These are phyloP conservation scores for Zygoascus ofunaensis DNA, from an alignment of 805 yeast genomes.

Conservation along the genomic window DNA sequence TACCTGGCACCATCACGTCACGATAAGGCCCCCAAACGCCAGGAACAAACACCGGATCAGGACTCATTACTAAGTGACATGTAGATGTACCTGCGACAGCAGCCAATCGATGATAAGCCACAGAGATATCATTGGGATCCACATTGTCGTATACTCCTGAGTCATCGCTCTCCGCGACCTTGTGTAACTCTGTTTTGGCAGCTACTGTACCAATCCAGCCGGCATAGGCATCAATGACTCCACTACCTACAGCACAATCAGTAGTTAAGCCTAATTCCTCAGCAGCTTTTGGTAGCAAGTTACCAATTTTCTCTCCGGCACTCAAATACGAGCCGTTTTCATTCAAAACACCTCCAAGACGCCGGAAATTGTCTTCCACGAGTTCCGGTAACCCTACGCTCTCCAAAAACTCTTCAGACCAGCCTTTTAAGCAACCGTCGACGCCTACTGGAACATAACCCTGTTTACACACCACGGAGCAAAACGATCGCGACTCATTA, in stretches of 20 bases:
- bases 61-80: constrained; percentile 84
- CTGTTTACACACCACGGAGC: constrained; percentile 92
- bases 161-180: constrained; percentile 17
- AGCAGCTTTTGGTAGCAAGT: constrained; percentile 58
- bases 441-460: constrained; percentile 91
- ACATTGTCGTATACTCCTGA: no score
- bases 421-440: constrained; percentile 75
- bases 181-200: constrained; percentile 56
- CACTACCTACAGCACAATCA: constrained; percentile 79
- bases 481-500: constrained; percentile 74
- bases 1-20: constrained; percentile 81
- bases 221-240: constrained; percentile 96
- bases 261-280: constrained; percentile 74
- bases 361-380: constrained; percentile 61
- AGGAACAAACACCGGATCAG: constrained; percentile 76
- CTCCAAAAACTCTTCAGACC: constrained; percentile 74
- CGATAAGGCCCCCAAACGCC: constrained; percentile 99
- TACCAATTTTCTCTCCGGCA: constrained; percentile 88
- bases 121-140: constrained; percentile 25
- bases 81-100: constrained; percentile 99
- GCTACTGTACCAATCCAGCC: constrained; percentile 99
- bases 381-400: constrained; percentile 68
- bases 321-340: constrained; percentile 62
- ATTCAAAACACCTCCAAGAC: constrained; percentile 76
- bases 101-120: constrained; percentile 76